These are phyloP conservation scores for Tricholoma terreum DNA, from an alignment of 768 basidiomycete genomes.

Conservation along the genomic window DNA sequence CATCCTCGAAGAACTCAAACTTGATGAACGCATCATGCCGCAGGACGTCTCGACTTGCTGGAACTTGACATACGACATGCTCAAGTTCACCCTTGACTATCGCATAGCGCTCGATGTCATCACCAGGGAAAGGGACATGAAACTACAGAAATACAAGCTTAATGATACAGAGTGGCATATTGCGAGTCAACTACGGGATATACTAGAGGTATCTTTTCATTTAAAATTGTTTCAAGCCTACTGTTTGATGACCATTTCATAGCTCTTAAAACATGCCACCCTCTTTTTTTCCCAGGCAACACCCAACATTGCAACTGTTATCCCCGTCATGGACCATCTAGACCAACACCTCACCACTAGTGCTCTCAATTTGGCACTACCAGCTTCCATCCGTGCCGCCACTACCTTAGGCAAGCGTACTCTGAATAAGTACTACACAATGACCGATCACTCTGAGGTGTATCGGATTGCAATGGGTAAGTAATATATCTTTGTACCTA, in stretches of 20 bases:
- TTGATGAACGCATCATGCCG: slow-evolving; percentile 16
- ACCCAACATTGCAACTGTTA: slow-evolving; percentile 28
- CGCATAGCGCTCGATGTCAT: slow-evolving; percentile 20
- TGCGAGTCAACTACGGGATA: slow-evolving; percentile 21
- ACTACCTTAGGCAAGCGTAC: slow-evolving; percentile 20
- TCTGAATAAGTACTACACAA: slow-evolving; percentile 27
- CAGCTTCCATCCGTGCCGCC: slow-evolving; percentile 18
- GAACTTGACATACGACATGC: slow-evolving; percentile 25
- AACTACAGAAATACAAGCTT: slow-evolving; percentile 17
- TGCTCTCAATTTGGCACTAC: slow-evolving; percentile 1
- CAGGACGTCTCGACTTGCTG: slow-evolving; percentile 24
- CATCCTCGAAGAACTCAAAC: slow-evolving; percentile 1
- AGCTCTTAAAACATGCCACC: slow-evolving; percentile 33
- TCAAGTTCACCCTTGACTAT: slow-evolving; percentile 25
- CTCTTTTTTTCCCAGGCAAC: slow-evolving; percentile 25
- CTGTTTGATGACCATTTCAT: background rate
- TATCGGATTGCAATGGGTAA: slow-evolving; percentile 30
- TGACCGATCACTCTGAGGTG: slow-evolving; percentile 23
- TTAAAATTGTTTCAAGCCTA: background rate
- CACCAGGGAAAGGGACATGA: slow-evolving; percentile 13
- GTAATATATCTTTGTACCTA: slow-evolving; percentile 7
- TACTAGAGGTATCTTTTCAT: slow-evolving; percentile 22
- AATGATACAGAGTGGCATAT: slow-evolving; percentile 25
- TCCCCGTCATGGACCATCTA: slow-evolving; percentile 37
- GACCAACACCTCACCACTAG: slow-evolving; percentile 17